phyloP scores from a whole-genome alignment of 2,329 filamentous ascomycete genomes.

The Phyllosticta citriasiana region DNA sequence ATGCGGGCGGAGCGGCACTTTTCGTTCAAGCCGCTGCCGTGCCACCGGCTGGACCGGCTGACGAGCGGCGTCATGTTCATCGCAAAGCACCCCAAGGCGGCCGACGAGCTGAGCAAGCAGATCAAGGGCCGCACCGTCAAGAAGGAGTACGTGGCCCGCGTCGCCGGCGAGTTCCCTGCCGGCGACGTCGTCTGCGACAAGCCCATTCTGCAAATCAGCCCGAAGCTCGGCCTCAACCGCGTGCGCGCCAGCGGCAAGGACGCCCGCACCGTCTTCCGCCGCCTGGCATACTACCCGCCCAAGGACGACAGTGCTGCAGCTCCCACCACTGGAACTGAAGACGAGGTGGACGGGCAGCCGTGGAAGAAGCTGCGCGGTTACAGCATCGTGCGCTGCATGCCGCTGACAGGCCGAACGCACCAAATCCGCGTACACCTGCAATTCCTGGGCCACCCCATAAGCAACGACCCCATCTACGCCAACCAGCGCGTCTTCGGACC shows the following conservation, averaged over 20 bases:
- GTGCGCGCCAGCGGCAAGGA: constrained; percentile 89
- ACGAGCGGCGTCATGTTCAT: constrained; percentile 99
- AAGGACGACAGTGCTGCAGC: constrained; percentile 11
- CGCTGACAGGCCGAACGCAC: constrained; percentile 87
- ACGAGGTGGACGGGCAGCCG: constrained; percentile 27
- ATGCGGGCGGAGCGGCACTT: constrained; percentile 64
- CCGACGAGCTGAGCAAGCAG: constrained; percentile 65
- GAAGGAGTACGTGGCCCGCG: constrained; percentile 91
- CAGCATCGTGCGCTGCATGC: constrained; percentile 87
- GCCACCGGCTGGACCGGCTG: constrained; percentile 85
- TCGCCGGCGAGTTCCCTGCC: constrained; percentile 84
- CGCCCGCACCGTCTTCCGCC: constrained; percentile 82
- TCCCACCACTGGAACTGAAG: constrained; percentile 16
- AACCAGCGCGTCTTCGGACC: constrained; percentile 87
- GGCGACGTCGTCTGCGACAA: constrained; percentile 87
- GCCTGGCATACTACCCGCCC: constrained; percentile 81
- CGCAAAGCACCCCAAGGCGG: constrained; percentile 72
- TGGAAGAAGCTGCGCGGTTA: constrained; percentile 60
- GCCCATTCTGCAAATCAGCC: constrained; percentile 86
- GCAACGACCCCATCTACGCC: constrained; percentile 95
- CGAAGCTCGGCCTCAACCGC: constrained; percentile 86
- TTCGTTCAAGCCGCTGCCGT: constrained; percentile 56
- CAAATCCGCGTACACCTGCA: constrained; percentile 93
- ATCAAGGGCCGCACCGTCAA: constrained; percentile 73
- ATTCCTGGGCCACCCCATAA: constrained; percentile 86